A percentile compares a stretch with the other conserved stretches of the same genome.
These are phyloP conservation scores for Fusarium neocosmosporiellum DNA, from an alignment of 2,329 filamentous ascomycete genomes.

Conservation along the genomic window DNA sequence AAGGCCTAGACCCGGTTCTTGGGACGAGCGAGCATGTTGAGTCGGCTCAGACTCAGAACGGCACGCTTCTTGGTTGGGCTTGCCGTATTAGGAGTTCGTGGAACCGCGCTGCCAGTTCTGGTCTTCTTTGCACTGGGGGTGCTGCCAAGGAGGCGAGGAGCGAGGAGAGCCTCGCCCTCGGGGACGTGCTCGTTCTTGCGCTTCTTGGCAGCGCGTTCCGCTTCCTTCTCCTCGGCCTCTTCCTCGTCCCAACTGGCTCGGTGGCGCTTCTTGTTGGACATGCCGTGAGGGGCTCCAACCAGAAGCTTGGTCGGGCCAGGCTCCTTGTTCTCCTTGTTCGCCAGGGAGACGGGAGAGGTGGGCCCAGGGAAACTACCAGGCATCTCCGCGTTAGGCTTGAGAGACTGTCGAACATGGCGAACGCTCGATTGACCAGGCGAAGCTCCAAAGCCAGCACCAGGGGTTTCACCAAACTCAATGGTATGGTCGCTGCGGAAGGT, in stretches of 20 bases:
- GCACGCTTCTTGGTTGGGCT: constrained; percentile 65
- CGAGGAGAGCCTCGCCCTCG: constrained; percentile 64
- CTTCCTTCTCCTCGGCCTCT: constrained; percentile 60
- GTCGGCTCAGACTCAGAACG: constrained; percentile 66
- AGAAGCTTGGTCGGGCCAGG: constrained; percentile 52
- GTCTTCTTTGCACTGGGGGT: constrained; percentile 54
- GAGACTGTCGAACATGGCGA: constrained; percentile 68
- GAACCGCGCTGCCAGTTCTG: constrained; percentile 39
- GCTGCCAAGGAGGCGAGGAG: constrained; percentile 57
- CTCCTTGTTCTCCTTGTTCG: constrained; percentile 67
- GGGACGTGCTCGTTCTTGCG: constrained; percentile 61
- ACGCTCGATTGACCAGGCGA: constrained; percentile 70
- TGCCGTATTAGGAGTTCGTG: constrained; percentile 42
- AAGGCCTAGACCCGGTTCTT: constrained; percentile 63
- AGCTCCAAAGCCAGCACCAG: constrained; percentile 65
- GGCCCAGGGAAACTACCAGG: constrained; percentile 66
- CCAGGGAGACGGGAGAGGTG: constrained; percentile 47
- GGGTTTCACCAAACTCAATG: constrained; percentile 65
- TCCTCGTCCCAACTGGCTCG: constrained; percentile 69
- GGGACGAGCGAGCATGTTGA: constrained; percentile 71
- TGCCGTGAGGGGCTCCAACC: constrained; percentile 68
- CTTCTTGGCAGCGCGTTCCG: constrained; percentile 68
- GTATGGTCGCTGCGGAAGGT: constrained; percentile 75
- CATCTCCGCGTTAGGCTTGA: constrained; percentile 58
- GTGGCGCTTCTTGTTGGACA: constrained; percentile 74